A percentile compares a stretch with the other conserved stretches of the same genome.
phyloP scores from a whole-genome alignment of 2,329 filamentous ascomycete species.

The Exophiala sideris region DNA sequence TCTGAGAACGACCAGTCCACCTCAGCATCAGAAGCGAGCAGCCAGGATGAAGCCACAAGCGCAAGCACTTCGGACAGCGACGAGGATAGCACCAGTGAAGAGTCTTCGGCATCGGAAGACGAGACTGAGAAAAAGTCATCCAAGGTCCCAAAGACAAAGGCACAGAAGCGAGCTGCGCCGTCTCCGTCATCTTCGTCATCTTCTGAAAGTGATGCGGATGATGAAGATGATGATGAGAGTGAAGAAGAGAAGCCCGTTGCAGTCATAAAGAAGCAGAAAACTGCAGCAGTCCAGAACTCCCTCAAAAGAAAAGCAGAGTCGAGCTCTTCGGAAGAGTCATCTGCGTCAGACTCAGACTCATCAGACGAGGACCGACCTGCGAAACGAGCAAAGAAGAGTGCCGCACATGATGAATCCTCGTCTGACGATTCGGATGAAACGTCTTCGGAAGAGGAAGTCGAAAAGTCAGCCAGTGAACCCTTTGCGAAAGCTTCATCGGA shows the following conservation, averaged over 20 bases:
- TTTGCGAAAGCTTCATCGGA: constrained; percentile 16
- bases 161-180: constrained; percentile 29
- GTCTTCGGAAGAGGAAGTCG: constrained; percentile 28
- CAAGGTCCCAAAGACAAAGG: constrained; percentile 32
- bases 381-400: constrained; percentile 18
- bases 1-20: too few species aligned
- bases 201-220: constrained; percentile 50
- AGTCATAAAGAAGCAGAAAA: constrained; percentile 35
- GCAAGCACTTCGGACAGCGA: constrained; percentile 15
- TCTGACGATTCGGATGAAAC: constrained; percentile 32
- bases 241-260: constrained; percentile 25
- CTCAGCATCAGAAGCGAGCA: constrained; percentile 13
- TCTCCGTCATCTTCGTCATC: constrained; percentile 31
- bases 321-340: constrained; percentile 38
- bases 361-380: constrained; percentile 26
- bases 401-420: constrained; percentile 13
- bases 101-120: constrained; percentile 41
- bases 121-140: constrained; percentile 39
- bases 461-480: constrained; percentile 2
- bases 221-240: constrained; percentile 42
- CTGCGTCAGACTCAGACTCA: constrained; percentile 39
- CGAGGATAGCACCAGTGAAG: constrained; percentile 30
- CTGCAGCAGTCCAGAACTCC: constrained; percentile 36
- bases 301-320: constrained; percentile 59
- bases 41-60: constrained; percentile 12